Base-by-base conservation (phyloP, 106 monocot species). In the Allium sativum region DNA sequence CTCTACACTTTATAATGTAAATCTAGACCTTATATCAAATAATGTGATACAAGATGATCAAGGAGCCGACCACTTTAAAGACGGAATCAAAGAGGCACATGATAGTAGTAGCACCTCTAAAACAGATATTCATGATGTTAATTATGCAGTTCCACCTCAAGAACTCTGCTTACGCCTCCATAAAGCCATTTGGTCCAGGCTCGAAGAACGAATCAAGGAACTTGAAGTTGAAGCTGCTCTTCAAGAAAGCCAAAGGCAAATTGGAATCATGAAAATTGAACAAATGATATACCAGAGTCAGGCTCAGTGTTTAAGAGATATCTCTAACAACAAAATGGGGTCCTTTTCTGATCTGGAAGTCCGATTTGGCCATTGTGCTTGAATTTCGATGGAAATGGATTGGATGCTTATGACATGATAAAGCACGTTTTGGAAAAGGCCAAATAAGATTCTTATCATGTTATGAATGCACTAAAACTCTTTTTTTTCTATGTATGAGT, bases 101-200 rank as follows among this genome's bases (percentile, higher is more conserved):
- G 55, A 55, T 18, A 55, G n/a, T 7, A 21, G 16, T 51, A 50
- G 47, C 18, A 42, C 53, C 14, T 72, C 61, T 7, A 67, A 78
- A 19, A 44, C 59, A 9, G 57, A 12, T 1, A 61, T 68, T 0
- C 64, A 61, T 12, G 44, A 67, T 21, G 59, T 44, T 20, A 77
- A 87, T 61, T 79, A 79, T 55, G 55, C 80, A 3, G 82, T 88
- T 10, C 77, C 87, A n/a, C 87, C 87, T 1, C 67, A 50, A 63
- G 80, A 83, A 42, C 76, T 88, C 48, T 74, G 65, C 18, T n/a
- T 88, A 3, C 74, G 77, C 17, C 83, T 80, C n/a, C 83, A 82
- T 31, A 62, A 83, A 55, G 20, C 77, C 10, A 74, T 80, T 9
- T 72, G 77, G 44, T 55, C 52, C 18, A 65, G 71, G 19, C 77